Base-by-base conservation (phyloP, 2,329 filamentous ascomycete species). In the Fusarium setosum region DNA sequence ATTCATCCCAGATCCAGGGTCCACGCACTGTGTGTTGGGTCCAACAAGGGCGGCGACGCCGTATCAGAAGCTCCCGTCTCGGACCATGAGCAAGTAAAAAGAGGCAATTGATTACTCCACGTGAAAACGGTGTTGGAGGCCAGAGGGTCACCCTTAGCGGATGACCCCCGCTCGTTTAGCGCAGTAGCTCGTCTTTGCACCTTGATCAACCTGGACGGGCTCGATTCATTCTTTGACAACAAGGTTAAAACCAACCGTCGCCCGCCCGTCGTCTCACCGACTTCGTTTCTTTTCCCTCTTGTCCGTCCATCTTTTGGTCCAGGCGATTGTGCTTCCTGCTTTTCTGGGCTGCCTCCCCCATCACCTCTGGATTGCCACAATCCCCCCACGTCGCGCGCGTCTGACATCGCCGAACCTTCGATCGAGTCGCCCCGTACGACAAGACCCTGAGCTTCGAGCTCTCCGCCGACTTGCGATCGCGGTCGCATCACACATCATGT, bases 401-500 rank as follows among this genome's bases (percentile, higher is more conserved):
- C 57, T 42, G 42, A 37, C 26, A 20, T 18, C 37, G 49, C 31
- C 34, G 5, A n/a, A n/a, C n/a, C n/a, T 42, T 18, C 51, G 41
- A 47, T 31, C 35, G 34, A 50, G 47, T 41, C 26, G 15, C 18
- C 32, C 24, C 6, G 35, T 10, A 26, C 38, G 29, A 26, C 5
- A 42, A 34, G 4, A 18, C 47, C 15, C 21, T 26, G 37, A 52
- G 17, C 54, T 35, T 17, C 34, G 24, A 29, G 34, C 34, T 51
- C 48, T 6, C 18, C 26, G 29, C 40, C 26, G 26, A 34, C 20
- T 20, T n/a, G 45, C 53, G 24, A 41, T 50, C 44, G 23, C 42
- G 13, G 24, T 48, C 41, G 37, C 49, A 18, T 44, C 17, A 17
- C 18, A 29, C 29, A 41, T 51, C 65, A 65, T 68, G 63, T 59